These are phyloP conservation scores for Xylogone sp. DNA, from an alignment of 2,329 filamentous ascomycete genomes.

Conservation along the genomic window DNA sequence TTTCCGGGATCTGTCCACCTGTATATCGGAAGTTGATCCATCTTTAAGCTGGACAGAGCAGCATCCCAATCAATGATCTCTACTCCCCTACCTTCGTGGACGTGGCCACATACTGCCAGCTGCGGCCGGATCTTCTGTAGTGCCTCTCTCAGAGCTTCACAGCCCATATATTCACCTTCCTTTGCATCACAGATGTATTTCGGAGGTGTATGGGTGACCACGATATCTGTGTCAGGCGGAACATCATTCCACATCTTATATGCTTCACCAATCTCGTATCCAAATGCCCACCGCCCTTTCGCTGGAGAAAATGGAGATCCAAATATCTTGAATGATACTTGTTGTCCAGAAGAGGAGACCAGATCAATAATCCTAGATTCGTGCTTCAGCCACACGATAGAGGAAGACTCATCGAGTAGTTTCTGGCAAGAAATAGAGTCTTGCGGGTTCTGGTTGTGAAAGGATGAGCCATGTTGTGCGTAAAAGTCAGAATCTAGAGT, in stretches of 20 bases:
- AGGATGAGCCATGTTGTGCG: slow-evolving; percentile 43
- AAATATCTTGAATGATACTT: slow-evolving; percentile 62
- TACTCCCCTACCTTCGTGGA: slow-evolving; percentile 64
- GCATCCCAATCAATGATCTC: slow-evolving; percentile 60
- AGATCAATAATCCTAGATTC: slow-evolving; percentile 50
- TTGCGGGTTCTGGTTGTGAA: slow-evolving; percentile 55
- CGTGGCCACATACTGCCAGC: slow-evolving; percentile 68
- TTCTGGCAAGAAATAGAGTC: slow-evolving; percentile 48
- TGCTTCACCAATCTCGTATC: slow-evolving; percentile 45
- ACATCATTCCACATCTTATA: slow-evolving; percentile 55
- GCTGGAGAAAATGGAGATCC: slow-evolving; percentile 65
- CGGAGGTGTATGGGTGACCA: slow-evolving; percentile 70
- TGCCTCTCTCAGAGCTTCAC: slow-evolving; percentile 51
- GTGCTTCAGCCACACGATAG: slow-evolving; percentile 64
- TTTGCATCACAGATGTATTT: slow-evolving; percentile 53
- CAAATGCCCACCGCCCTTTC: slow-evolving; percentile 62
- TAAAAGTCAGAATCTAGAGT: slow-evolving; percentile 66
- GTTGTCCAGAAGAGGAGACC: slow-evolving; percentile 48
- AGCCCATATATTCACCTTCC: slow-evolving; percentile 46
- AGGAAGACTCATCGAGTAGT: slow-evolving; percentile 39
- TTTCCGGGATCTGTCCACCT: slow-evolving; percentile 57
- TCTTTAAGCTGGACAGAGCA: slow-evolving; percentile 32
- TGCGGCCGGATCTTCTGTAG: slow-evolving; percentile 60
- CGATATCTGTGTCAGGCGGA: slow-evolving; percentile 57
- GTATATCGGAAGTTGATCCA: slow-evolving; percentile 39